phyloP scores from a whole-genome alignment of 164 flowering plant genomes.

The Tinospora cordifolia region DNA sequence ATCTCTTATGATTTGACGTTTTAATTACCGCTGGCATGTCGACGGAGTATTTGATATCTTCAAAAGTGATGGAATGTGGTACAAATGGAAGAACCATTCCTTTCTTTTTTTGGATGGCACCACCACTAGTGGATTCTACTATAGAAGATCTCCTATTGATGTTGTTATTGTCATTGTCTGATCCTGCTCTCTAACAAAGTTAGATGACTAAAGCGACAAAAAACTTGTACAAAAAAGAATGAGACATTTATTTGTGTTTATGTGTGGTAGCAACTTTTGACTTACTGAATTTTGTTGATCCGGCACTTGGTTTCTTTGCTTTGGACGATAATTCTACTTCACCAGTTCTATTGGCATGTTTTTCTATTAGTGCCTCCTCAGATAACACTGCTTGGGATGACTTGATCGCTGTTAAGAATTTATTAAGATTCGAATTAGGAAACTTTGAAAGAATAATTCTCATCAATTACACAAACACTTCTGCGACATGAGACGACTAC shows the following conservation, averaged over 20 bases:
- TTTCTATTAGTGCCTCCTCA: constrained; percentile 23
- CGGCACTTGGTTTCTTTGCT: constrained; percentile 6
- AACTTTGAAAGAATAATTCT: not conserved
- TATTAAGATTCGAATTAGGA: not conserved
- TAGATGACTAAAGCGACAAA: not conserved
- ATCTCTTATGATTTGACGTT: not conserved
- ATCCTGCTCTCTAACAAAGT: not conserved
- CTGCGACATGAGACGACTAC: constrained; percentile 10
- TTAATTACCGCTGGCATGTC: constrained; percentile 33
- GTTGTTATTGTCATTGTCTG: not conserved
- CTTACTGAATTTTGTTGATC: not conserved
- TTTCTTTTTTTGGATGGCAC: constrained; percentile 21
- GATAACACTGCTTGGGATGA: constrained; percentile 26
- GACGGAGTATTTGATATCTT: constrained; percentile 46
- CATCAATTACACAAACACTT: not conserved
- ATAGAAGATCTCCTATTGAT: not conserved
- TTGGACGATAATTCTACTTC: constrained; percentile 17
- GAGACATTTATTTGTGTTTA: not conserved
- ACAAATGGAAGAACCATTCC: constrained; percentile 75
- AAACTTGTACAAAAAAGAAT: not conserved
- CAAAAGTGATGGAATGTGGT: constrained; percentile 52
- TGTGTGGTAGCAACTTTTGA: not conserved
- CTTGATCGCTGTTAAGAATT: constrained; percentile 34
- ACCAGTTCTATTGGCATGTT: constrained; percentile 12
- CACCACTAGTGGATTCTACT: constrained; percentile 13